phyloP scores from a whole-genome alignment of 179 eudicot genomes.

The Corrigiola litoralis region DNA sequence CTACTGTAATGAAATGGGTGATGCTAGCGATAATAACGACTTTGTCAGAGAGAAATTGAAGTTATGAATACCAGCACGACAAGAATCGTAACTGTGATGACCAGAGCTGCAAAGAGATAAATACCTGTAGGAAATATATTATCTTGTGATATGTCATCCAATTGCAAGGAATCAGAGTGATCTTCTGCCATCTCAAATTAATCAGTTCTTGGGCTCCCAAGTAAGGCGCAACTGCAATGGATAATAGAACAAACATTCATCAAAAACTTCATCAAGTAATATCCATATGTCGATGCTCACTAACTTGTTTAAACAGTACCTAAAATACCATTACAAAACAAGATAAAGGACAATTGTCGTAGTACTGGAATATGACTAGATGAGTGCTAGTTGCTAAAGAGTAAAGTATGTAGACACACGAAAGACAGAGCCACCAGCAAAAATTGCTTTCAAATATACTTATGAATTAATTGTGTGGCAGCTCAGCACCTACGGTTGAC shows the following conservation, averaged over 20 bases:
- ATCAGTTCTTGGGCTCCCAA: neutral
- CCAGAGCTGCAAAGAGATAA: neutral
- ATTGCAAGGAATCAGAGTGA: neutral
- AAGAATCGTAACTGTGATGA: neutral
- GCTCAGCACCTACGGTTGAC: neutral
- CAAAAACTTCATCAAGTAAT: neutral
- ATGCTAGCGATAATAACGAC: neutral
- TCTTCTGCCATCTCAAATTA: conserved; percentile 16
- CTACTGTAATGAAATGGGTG: neutral
- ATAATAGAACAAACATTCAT: neutral
- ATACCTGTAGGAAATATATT: conserved; percentile 12
- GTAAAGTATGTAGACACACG: neutral
- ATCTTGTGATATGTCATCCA: conserved; percentile 4
- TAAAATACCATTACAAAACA: too few species aligned
- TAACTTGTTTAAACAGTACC: neutral
- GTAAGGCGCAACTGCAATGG: neutral
- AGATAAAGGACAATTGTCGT: too few species aligned
- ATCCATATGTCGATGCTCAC: neutral
- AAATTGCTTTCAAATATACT: neutral
- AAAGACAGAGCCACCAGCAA: neutral
- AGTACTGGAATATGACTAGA: neutral
- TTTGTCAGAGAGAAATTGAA: neutral
- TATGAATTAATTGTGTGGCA: neutral
- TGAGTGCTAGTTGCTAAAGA: neutral
- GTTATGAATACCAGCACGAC: neutral